Conservation (phyloP, 306 rosid genomes). For the Vigna hirtella region DNA sequence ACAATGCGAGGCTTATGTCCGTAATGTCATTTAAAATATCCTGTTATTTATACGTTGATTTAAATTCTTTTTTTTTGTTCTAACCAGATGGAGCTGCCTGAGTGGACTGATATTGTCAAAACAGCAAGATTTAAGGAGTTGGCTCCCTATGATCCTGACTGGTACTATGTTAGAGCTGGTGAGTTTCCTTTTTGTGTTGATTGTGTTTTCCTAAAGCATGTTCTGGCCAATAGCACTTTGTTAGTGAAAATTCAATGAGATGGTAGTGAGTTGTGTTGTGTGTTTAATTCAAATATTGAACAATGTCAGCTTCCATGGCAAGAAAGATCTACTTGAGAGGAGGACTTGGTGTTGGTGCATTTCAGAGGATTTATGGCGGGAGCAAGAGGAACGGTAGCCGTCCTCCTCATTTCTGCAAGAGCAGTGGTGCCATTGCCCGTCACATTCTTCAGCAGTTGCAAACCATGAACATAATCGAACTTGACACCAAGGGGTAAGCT, state of each 20-base stretch:
- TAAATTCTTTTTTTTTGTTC: neutral
- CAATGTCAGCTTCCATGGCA: slow-evolving; percentile 51
- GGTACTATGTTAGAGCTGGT: slow-evolving; percentile 84
- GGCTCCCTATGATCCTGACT: slow-evolving; percentile 84
- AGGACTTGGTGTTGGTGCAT: slow-evolving; percentile 57
- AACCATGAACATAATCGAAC: slow-evolving; percentile 45
- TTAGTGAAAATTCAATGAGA: neutral
- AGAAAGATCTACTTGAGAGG: slow-evolving; percentile 58
- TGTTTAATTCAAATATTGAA: slow-evolving; percentile 4
- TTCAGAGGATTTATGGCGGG: slow-evolving; percentile 58
- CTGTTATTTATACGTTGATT: neutral
- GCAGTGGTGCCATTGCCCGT: slow-evolving; percentile 57
- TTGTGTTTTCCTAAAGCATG: neutral
- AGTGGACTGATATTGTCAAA: slow-evolving; percentile 78
- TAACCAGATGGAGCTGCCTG: slow-evolving; percentile 73
- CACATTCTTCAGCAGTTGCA: slow-evolving; percentile 54
- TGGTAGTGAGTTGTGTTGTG: neutral
- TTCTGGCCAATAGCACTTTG: neutral
- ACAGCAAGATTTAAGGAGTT: slow-evolving; percentile 76
- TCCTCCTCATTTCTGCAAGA: slow-evolving; percentile 57
- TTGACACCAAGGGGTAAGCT: slow-evolving; percentile 50
- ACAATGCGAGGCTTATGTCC: too few species aligned
- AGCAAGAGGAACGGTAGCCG: slow-evolving; percentile 58
- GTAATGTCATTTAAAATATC: neutral
- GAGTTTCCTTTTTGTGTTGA: neutral